A percentile compares a stretch with the other conserved stretches of the same genome.
phyloP scores from a whole-genome alignment of 2,329 filamentous ascomycete genomes.

The Plenodomus lindquistii region DNA sequence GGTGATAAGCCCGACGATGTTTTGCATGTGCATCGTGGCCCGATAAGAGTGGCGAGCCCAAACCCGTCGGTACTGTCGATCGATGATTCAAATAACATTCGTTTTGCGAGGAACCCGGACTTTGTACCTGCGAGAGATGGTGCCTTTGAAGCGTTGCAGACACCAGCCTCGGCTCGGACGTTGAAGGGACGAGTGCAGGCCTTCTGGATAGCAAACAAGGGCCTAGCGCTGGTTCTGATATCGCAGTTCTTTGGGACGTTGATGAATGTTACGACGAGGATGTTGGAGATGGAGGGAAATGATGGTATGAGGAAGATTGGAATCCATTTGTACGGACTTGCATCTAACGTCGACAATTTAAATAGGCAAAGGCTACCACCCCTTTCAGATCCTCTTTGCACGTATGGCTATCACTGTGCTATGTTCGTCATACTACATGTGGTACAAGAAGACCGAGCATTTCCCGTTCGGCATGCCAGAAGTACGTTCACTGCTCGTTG shows the following conservation, averaged over 20 bases:
- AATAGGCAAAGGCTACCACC: constrained; percentile 68
- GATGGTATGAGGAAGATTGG: constrained; percentile 48
- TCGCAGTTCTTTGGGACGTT: constrained; percentile 80
- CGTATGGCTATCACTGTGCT: constrained; percentile 76
- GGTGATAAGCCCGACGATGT: constrained; percentile 33
- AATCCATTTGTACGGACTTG: not conserved
- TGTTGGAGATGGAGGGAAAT: constrained; percentile 70
- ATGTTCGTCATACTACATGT: constrained; percentile 73
- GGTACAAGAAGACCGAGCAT: constrained; percentile 66
- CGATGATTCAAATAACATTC: constrained; percentile 37
- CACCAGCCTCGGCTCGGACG: constrained; percentile 24
- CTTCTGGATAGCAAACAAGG: constrained; percentile 70
- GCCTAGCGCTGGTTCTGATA: constrained; percentile 71
- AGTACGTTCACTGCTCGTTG: constrained; percentile 68
- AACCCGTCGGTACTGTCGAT: constrained; percentile 40
- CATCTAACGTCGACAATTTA: not conserved
- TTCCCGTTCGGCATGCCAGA: constrained; percentile 71
- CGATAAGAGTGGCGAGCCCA: constrained; percentile 39
- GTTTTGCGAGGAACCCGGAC: constrained; percentile 28
- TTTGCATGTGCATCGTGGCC: constrained; percentile 30
- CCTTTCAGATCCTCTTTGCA: constrained; percentile 76
- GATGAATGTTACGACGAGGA: constrained; percentile 81
- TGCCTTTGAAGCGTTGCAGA: constrained; percentile 24
- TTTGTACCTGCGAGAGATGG: constrained; percentile 16
- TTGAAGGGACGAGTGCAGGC: constrained; percentile 22